phyloP scores from a whole-genome alignment of 1,139 yeast species.

The Nakaseomyces bracarensis region DNA sequence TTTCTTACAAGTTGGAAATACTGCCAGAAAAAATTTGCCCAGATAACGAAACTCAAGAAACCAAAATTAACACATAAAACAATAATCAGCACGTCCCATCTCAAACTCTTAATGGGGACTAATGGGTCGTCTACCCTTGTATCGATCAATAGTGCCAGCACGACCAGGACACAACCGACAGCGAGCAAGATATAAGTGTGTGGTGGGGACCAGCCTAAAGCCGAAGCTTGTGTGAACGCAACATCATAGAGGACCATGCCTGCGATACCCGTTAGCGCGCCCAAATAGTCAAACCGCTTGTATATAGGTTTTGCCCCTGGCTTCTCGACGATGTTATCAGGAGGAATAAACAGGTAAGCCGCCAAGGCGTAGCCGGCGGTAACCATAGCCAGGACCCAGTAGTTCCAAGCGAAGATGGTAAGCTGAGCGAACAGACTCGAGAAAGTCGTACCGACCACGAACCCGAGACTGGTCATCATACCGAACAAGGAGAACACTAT shows the following conservation, averaged over 20 bases:
- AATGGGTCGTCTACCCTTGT: slow-evolving; percentile 37
- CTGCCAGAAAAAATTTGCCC: slow-evolving; percentile 43
- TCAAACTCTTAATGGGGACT: slow-evolving; percentile 39
- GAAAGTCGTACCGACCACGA: slow-evolving; percentile 39
- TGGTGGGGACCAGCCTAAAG: slow-evolving; percentile 46
- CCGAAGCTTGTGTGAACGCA: slow-evolving; percentile 58
- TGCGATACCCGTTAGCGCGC: slow-evolving; percentile 40
- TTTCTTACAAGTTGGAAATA: slow-evolving; percentile 34
- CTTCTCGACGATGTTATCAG: slow-evolving; percentile 11
- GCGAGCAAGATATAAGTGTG: slow-evolving; percentile 46
- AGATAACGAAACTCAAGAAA: slow-evolving; percentile 54
- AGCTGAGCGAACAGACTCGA: slow-evolving; percentile 39
- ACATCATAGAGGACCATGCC: slow-evolving; percentile 46
- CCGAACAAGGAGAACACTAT: slow-evolving; percentile 43
- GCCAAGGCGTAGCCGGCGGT: slow-evolving; percentile 29
- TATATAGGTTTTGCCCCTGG: slow-evolving; percentile 10
- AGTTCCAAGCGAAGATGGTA: slow-evolving; percentile 45
- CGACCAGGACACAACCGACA: slow-evolving; percentile 38
- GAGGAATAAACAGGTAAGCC: slow-evolving; percentile 34
- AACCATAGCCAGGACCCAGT: slow-evolving; percentile 37
- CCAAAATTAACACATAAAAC: slow-evolving; percentile 45
- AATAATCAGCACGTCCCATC: slow-evolving; percentile 38
- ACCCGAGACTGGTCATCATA: slow-evolving; percentile 45
- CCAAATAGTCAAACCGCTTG: slow-evolving; percentile 39
- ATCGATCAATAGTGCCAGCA: slow-evolving; percentile 36